Evolutionary conservation across 768 basidiomycete species (phyloP), one percentile per base, ranked within the genome.

Genomic region (Kwoniella botswanensis): DNA sequence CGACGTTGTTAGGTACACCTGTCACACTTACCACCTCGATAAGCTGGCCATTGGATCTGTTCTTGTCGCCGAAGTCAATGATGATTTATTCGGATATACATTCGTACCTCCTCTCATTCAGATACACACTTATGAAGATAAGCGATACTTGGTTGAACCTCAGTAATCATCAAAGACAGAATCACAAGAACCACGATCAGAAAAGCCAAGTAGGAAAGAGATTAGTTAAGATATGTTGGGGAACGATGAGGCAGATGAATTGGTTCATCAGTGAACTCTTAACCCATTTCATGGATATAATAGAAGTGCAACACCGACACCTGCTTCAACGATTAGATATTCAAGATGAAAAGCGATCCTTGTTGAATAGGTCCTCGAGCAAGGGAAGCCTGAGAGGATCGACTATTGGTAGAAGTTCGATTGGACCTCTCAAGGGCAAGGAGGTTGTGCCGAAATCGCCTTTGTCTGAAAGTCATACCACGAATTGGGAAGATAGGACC

Each of bases 271-370:
- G 94, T 80, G 90, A 89, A 29, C 79, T 97, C 2, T 84, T 92
- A 65, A 89, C 89, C 11, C 95, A 97, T 82, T 88, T 93, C 70
- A 92, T 93, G 92, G 94, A 96, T 72, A 93, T 96, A 10, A 87
- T 94, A 43, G 93, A 94, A 70, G 88, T 89, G 17, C 93, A 96
- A 79, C 94, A 92, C 78, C 84, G 88, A 67, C 87, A 88, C 73
- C 84, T 96, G 74, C 91, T 90, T 79, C 88, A 86, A 46, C 82
- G 89, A 35, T 64, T 82, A 17, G 71, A 77, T 12, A 58, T 65
- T 2, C 50, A 64, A 57, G 63, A 35, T 17, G 21, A 18, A 24
- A 24, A 35, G 42, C 55, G 26, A 21, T 35, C 15, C 26, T 26
- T 26, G 18, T 21, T 63, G 26, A 62, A 42, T 22, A 67, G 67